Percentiles rank a stretch among this genome's conserved stretches.
Evolutionary conservation across 345 rosid species (phyloP).

Genomic region (Hirschfeldia incana): DNA sequence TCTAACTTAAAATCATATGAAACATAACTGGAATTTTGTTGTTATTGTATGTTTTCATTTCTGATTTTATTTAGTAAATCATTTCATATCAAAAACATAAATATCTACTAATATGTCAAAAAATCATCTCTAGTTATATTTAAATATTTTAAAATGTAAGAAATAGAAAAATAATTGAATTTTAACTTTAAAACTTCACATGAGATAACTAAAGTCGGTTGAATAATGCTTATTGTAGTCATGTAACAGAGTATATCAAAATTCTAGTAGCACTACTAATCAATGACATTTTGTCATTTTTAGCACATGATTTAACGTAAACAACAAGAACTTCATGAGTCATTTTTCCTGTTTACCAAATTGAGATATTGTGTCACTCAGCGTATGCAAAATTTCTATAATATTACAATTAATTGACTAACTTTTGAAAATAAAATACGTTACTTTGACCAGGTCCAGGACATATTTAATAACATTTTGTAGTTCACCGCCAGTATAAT

Average conservation of each 20-base stretch:
- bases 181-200: background rate
- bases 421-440: background rate
- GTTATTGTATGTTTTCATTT: background rate
- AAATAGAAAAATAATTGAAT: background rate
- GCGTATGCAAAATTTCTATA: background rate
- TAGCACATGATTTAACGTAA: slow-evolving; percentile 2
- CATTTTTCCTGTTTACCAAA: background rate
- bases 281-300: background rate
- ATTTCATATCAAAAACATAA: background rate
- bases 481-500: background rate
- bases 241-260: background rate
- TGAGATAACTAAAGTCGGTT: background rate
- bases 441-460: background rate
- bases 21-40: background rate
- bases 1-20: background rate
- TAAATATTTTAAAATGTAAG: background rate
- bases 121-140: background rate
- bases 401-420: background rate
- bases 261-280: background rate
- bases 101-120: background rate
- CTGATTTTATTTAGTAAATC: background rate
- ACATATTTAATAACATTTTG: background rate
- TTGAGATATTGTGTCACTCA: background rate
- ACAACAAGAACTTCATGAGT: slow-evolving; percentile 2
- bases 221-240: background rate